Evolutionary conservation across 2,329 filamentous ascomycete genomes (phyloP), one percentile per base, ranked within the genome.

Genomic region (Epichloe amarillans): DNA sequence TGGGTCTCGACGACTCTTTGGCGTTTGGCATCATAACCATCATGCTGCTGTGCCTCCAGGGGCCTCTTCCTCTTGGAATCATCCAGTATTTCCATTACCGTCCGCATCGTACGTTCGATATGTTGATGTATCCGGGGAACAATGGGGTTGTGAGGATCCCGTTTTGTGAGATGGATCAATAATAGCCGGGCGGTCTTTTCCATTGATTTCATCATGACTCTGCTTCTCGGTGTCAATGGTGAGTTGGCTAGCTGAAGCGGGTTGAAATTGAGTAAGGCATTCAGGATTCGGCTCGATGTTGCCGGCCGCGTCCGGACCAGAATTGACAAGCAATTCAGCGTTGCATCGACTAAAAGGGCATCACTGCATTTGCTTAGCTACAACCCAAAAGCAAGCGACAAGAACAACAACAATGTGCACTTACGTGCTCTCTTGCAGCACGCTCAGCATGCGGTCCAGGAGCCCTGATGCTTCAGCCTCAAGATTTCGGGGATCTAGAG

Each of bases 381-480:
- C 19, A 10, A 8, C 4, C 11, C 19, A 30, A 41, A n/a, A 39
- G 4, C 12, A 15, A 30, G 5, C 5, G 17, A 35, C n/a, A 37
- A 30, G 8, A 12, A 26, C 3, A 17, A 43, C n/a, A 15, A 3
- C 30, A 4, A 30, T 30, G 2, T 42, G 19, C 46, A 53, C 82
- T 66, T 73, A 93, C 88, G 82, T 88, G 69, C 79, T 82, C 62
- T 95, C 90, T 64, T 96, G 89, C 56, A 98, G 77, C 39, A 89
- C 82, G 51, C 79, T 79, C 35, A 98, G 73, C 68, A 98, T 81
- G 58, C 93, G 82, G 68, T 98, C 94, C 53, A 98, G 72, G 40
- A 98, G 74, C 15, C 91, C 93, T 26, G 84, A 89, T 19, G 89
- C 88, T 70, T 98, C 93, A 15, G 94, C 93, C 68, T 97, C 93